A percentile compares a stretch with the other conserved stretches of the same genome.
Evolutionary conservation across 2,329 filamentous ascomycete species (phyloP).

Genomic region (Gaeumannomyces sp.): DNA sequence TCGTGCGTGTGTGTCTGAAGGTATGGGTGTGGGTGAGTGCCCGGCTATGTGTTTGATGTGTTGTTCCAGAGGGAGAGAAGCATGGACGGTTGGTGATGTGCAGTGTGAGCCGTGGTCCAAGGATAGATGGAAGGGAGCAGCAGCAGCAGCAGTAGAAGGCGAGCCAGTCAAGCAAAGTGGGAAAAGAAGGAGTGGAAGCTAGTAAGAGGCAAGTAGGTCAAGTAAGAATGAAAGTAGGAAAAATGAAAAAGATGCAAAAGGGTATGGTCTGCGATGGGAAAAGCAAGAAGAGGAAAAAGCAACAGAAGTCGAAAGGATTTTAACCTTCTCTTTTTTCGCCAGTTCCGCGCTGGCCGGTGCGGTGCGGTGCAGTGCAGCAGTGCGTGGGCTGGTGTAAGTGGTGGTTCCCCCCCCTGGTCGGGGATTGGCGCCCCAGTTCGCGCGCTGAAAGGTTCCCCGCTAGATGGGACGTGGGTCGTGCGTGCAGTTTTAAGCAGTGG

Average conservation of each 20-base stretch:
- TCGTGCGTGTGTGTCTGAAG: not conserved
- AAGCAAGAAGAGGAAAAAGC: not conserved
- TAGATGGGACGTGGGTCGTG: not conserved
- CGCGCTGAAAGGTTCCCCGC: not conserved
- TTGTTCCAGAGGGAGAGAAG: not conserved
- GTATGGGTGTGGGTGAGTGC: not conserved
- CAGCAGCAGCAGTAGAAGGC: not conserved
- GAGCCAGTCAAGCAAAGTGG: slow-evolving; percentile 1
- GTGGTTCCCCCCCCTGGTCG: not conserved
- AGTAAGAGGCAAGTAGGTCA: not conserved
- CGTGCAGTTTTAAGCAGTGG: not conserved
- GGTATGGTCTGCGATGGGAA: not conserved
- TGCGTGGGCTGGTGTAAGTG: slow-evolving; percentile 4
- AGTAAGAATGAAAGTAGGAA: slow-evolving; percentile 8
- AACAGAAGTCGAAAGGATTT: not conserved
- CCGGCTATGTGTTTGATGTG: not conserved
- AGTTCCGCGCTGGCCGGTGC: not conserved
- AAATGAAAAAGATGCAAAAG: not conserved
- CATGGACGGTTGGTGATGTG: not conserved
- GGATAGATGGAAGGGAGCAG: not conserved
- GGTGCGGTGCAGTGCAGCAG: not conserved
- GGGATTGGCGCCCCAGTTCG: slow-evolving; percentile 1
- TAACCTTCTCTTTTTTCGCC: not conserved
- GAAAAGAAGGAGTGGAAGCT: not conserved
- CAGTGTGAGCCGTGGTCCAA: not conserved